A percentile compares a stretch with the other conserved stretches of the same genome.
These are phyloP conservation scores for Straminergon stramineum DNA, from an alignment of 225 moss, liverwort and hornwort genomes.

Conservation along the genomic window DNA sequence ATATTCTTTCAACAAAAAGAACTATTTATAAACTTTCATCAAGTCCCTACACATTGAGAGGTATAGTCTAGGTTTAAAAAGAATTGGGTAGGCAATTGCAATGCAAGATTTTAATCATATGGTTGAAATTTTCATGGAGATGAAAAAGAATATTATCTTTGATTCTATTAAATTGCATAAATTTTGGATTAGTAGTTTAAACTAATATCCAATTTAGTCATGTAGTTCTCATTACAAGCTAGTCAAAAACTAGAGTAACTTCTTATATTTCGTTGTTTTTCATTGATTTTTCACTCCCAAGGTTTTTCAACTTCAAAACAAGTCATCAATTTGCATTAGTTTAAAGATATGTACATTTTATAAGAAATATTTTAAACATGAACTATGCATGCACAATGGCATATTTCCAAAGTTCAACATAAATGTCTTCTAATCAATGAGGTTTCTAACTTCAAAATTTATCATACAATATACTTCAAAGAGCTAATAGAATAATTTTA, in stretches of 20 bases:
- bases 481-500: not conserved
- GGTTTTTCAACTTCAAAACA: not conserved
- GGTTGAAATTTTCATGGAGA: not conserved
- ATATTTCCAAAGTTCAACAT: too few species aligned
- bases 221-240: fast-evolving
- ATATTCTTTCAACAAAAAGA: not conserved
- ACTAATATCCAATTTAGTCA: not conserved
- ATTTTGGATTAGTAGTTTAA: not conserved
- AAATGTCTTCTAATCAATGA: not conserved
- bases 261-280: not conserved
- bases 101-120: not conserved
- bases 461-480: not conserved
- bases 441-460: not conserved
- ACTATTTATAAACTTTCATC: not conserved
- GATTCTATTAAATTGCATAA: not conserved
- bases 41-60: not conserved
- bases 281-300: fast-evolving
- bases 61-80: not conserved
- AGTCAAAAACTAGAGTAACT: fast-evolving
- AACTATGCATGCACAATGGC: too few species aligned
- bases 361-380: not conserved
- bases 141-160: not conserved
- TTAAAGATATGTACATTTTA: not conserved
- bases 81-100: not conserved
- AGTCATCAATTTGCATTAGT: not conserved